Evolutionary conservation across 176 grass and related monocot species (phyloP).

Genomic region (Triticum urartu): DNA sequence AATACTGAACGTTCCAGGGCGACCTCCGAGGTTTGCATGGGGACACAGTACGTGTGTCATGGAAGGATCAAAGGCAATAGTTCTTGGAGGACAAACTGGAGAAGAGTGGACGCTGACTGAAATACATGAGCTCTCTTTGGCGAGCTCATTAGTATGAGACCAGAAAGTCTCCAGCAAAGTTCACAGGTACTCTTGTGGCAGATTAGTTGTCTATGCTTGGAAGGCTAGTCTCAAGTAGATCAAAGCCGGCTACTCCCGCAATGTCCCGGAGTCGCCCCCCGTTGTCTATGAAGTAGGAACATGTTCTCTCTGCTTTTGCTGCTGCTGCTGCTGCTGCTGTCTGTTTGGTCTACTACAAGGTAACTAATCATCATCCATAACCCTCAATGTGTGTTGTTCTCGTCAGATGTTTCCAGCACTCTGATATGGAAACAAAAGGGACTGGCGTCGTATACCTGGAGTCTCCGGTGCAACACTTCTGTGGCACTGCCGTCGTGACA

Average conservation of each 20-base stretch:
- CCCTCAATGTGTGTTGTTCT: constrained; percentile 18
- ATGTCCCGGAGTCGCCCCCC: not conserved
- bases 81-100: constrained; percentile 95
- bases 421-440: not conserved
- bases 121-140: constrained; percentile 74
- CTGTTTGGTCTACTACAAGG: constrained; percentile 20
- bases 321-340: constrained; percentile 26
- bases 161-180: not conserved
- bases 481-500: not conserved
- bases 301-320: constrained; percentile 24
- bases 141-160: constrained; percentile 54
- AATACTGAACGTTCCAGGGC: constrained; percentile 81
- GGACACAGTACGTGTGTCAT: constrained; percentile 90
- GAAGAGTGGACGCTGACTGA: constrained; percentile 92
- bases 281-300: constrained; percentile 41
- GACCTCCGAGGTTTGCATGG: constrained; percentile 83
- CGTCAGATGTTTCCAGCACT: constrained; percentile 30
- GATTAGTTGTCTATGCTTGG: constrained; percentile 10
- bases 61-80: constrained; percentile 78
- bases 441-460: constrained; percentile 22
- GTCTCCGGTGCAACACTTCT: not conserved
- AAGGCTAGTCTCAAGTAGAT: constrained; percentile 4
- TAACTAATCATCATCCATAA: constrained; percentile 26
- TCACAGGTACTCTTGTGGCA: not conserved
- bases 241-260: not conserved